Evolutionary conservation across 495 filamentous ascomycete genomes (phyloP), one percentile per base, ranked within the genome.

Genomic region (Niebla homalea): DNA sequence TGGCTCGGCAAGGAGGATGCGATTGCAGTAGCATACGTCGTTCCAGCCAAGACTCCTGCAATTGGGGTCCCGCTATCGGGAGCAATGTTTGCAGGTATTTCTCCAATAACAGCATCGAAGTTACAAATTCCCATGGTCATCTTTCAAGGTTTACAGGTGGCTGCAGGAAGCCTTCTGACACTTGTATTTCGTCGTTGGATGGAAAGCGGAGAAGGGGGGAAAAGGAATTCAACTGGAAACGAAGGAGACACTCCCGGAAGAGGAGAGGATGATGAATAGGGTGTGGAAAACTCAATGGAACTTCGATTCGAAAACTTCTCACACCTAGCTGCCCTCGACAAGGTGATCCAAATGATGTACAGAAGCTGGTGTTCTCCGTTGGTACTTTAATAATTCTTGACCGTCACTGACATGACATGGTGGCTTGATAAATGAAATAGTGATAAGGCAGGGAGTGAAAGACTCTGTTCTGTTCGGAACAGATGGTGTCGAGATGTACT

Each of bases 11-110:
- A 58, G 26, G 57, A 63, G 49, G 68, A 70, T 38, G 50, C 53
- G 5, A 54, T 63, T 39, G 63, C 67, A 4, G 62, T 70, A 16
- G 62, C 69, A 0, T 62, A 66, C 22, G 61, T 60, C n/a, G 61
- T 67, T 21, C 68, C 69, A 0, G 65, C 69, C 11, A 71, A 71
- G 46, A 64, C 66, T 0, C 60, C 64, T 4, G 62, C 67, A 5
- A 67, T 71, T 60, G 67, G 63, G 0, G 62, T 70, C 5, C 66
- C 68, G 3, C 32, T 71, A 1, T 49, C 54, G 12, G 11, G 36
- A 1, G 54, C 57, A 16, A 56, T 58, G 45, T 55, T 55, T 19
- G 14, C 54, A 21, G 36, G 55, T 19, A 16, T 50, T 5, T 39
- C 55, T 23, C 40, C 52, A 7, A 41, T 49, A 3, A 29, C 25